phyloP scores from a whole-genome alignment of 2,329 filamentous ascomycete genomes.

The Triangularia verruculosa region DNA sequence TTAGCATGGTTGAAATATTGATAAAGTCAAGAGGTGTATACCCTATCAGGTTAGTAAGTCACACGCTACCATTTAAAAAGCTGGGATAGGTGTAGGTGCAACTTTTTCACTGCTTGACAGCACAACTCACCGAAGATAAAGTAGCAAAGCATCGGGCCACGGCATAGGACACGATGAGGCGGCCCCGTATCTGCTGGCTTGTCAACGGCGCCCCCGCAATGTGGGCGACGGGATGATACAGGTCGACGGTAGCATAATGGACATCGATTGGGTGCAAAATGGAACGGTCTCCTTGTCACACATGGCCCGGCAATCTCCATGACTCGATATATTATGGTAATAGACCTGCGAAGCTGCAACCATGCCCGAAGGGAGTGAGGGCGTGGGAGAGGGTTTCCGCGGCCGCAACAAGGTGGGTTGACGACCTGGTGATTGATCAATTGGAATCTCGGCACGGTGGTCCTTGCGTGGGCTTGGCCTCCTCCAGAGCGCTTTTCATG shows the following conservation, averaged over 20 bases:
- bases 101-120: not conserved
- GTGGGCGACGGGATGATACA: not conserved
- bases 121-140: not conserved
- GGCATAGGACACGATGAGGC: not conserved
- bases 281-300: not conserved
- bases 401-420: not conserved
- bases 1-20: too few relatives aligned
- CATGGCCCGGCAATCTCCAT: not conserved
- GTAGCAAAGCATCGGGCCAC: not conserved
- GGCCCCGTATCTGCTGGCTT: not conserved
- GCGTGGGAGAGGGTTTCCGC: not conserved
- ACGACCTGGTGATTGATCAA: not conserved
- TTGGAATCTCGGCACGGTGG: conserved; percentile 9
- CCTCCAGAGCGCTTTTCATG: not conserved
- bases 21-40: too few relatives aligned
- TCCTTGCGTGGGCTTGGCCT: not conserved
- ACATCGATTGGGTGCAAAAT: not conserved
- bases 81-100: too few relatives aligned
- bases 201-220: not conserved
- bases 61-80: too few relatives aligned
- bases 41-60: too few relatives aligned
- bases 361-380: not conserved
- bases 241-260: not conserved
- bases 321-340: conserved; percentile 6
- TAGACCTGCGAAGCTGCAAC: not conserved